phyloP scores from a whole-genome alignment of 495 filamentous ascomycete genomes.

The Pseudomonodictys pantanalensis region DNA sequence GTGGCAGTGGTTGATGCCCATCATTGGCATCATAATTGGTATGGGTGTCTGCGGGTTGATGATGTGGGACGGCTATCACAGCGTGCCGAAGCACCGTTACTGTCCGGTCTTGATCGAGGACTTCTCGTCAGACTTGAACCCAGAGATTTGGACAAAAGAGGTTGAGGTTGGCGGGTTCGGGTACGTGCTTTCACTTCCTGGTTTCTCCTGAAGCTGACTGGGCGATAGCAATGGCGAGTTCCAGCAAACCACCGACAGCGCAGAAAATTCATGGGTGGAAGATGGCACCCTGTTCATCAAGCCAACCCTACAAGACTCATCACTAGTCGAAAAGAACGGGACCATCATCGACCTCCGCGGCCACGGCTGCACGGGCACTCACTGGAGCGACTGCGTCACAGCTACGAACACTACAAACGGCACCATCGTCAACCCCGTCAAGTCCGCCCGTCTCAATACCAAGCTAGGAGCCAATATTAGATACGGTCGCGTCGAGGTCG shows the following conservation, averaged over 20 bases:
- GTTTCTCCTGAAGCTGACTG: slow-evolving; percentile 18
- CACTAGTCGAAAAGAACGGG: slow-evolving; percentile 60
- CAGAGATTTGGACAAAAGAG: slow-evolving; percentile 66
- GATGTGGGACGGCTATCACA: slow-evolving; percentile 66
- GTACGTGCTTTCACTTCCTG: slow-evolving; percentile 47
- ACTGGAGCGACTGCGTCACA: slow-evolving; percentile 57
- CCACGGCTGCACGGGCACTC: slow-evolving; percentile 62
- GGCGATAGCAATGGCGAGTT: slow-evolving; percentile 73
- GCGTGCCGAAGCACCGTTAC: slow-evolving; percentile 71
- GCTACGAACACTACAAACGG: slow-evolving; percentile 66
- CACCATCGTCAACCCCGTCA: slow-evolving; percentile 73
- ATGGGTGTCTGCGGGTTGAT: slow-evolving; percentile 63
- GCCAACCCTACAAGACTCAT: slow-evolving; percentile 69
- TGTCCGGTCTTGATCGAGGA: slow-evolving; percentile 68
- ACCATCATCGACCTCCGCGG: slow-evolving; percentile 62
- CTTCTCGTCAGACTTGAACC: slow-evolving; percentile 60
- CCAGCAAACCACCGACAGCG: slow-evolving; percentile 64
- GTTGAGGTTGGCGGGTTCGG: slow-evolving; percentile 80
- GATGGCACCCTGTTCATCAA: slow-evolving; percentile 69
- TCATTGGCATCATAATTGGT: slow-evolving; percentile 65
- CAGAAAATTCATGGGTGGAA: slow-evolving; percentile 70
- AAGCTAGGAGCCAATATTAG: slow-evolving; percentile 66
- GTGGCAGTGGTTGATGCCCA: slow-evolving; percentile 77
- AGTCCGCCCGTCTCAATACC: slow-evolving; percentile 74
- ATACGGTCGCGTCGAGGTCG: slow-evolving; percentile 79